Percentiles rank a stretch among this genome's conserved stretches.
These are phyloP conservation scores for Microcyclosporella mali DNA, from an alignment of 2,329 filamentous ascomycete genomes.

Conservation along the genomic window DNA sequence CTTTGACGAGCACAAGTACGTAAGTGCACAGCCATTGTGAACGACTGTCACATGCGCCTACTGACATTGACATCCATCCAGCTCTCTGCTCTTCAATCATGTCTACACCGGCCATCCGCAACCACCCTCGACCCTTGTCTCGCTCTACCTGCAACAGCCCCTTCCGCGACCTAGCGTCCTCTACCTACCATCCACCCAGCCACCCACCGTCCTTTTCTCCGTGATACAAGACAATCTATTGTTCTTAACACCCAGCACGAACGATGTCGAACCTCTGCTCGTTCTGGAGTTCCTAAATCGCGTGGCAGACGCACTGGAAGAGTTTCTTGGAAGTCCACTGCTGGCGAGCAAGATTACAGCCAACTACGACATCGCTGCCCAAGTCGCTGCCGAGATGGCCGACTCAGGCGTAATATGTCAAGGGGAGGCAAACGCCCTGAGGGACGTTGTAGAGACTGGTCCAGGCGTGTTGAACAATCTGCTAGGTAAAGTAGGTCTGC, in stretches of 20 bases:
- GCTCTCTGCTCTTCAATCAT: conserved; percentile 80
- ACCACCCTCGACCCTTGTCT: conserved; percentile 67
- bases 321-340: conserved; percentile 84
- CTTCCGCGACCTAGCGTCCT: conserved; percentile 77
- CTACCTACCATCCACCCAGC: conserved; percentile 74
- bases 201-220: conserved; percentile 83
- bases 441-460: conserved; percentile 78
- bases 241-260: conserved; percentile 76
- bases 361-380: conserved; percentile 89
- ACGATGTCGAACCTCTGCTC: conserved; percentile 81
- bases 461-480: conserved; percentile 86
- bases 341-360: conserved; percentile 79
- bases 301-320: conserved; percentile 84
- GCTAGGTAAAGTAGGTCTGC: conserved; percentile 77
- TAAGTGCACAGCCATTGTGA: conserved; percentile 22
- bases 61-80: conserved; percentile 37
- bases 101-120: conserved; percentile 78
- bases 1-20: conserved; percentile 89
- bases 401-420: conserved; percentile 84
- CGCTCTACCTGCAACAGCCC: conserved; percentile 79
- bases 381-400: conserved; percentile 92
- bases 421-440: conserved; percentile 86
- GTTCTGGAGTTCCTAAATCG: conserved; percentile 93
- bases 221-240: conserved; percentile 81
- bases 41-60: conserved; percentile 8